Evolutionary conservation across 1,139 yeast genomes (phyloP), one percentile per base, ranked within the genome.

Genomic region (Spencermartinsiella ligniputridi): DNA sequence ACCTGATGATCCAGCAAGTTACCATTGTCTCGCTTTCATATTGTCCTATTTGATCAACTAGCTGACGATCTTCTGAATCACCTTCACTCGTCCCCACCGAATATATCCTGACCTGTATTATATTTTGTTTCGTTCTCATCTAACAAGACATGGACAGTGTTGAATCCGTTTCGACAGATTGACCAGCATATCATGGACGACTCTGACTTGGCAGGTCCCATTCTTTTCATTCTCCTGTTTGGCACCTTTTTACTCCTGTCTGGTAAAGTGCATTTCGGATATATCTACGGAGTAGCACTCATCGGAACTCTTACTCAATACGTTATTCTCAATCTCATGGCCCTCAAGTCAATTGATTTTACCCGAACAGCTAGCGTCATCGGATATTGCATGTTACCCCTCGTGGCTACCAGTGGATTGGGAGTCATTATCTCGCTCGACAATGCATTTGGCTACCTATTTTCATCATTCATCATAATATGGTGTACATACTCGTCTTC

Each of bases 401-500:
- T 94, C 51, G 97, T 92, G 22, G 75, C 84, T 43, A 73, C 88
- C 34, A 79, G 95, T 56, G 83, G 83, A 1, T 55, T 83, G 27
- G 95, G 95, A 2, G 84, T 90, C 4, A 74, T 84, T 42, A 55
- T 78, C 12, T 74, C 81, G 4, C 72, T 89, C 60, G 90, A 89
- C 62, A 87, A 87, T 58, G 59, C 78, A 3, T 33, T 81, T 29
- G 98, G 98, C 1, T 90, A 89, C 63, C 52, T 76, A 2, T 58
- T 85, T 42, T 81, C 95, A 47, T 72, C 78, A 0, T 53, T 86
- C 35, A 81, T 90, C 13, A 89, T 90, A n/a, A 66, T 75, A 29
- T 92, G 98, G 97, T 87, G 97, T 63, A 89, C 98, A 0, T 84
- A 82, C 67, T 81, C 97, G 1, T 89, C 97, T 0, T 85, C 96